Percentiles rank a stretch among this genome's conserved stretches.
Conservation (phyloP, 78 protist species). For the Dictyostelium citrinum region DNA sequence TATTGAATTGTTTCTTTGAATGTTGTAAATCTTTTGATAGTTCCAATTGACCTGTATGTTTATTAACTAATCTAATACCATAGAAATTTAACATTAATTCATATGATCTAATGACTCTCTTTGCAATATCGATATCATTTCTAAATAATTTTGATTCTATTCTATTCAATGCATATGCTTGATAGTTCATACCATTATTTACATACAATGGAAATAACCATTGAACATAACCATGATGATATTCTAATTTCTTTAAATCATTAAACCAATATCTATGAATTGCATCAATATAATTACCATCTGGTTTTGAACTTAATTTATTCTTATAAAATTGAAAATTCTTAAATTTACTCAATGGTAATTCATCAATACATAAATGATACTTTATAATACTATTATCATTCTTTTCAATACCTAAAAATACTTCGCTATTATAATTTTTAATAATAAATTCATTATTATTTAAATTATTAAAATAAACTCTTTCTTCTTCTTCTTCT, state of each 20-base stretch:
- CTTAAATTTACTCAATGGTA: not conserved
- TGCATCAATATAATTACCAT: not conserved
- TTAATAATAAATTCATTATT: not conserved
- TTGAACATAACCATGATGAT: conserved; percentile 16
- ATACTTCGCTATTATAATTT: not conserved
- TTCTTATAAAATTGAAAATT: conserved; percentile 8
- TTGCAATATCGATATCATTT: not conserved
- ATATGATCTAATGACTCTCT: not conserved
- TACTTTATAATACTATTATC: not conserved
- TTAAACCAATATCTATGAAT: not conserved
- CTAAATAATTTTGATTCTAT: not conserved
- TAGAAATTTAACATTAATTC: conserved; percentile 10
- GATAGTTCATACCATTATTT: conserved; percentile 5
- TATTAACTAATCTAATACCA: not conserved
- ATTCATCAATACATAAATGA: not conserved
- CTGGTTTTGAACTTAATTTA: not conserved
- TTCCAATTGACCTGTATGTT: not conserved
- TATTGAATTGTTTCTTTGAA: not conserved
- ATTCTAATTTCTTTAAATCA: not conserved
- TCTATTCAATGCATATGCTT: not conserved
- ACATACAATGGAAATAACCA: conserved; percentile 13
- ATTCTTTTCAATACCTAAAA: not conserved
- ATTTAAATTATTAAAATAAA: not conserved
- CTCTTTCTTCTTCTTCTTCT: not conserved
- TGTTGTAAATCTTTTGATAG: not conserved